Base-by-base conservation (phyloP, 179 eudicot genomes). In the Sideroxylon spinosum region DNA sequence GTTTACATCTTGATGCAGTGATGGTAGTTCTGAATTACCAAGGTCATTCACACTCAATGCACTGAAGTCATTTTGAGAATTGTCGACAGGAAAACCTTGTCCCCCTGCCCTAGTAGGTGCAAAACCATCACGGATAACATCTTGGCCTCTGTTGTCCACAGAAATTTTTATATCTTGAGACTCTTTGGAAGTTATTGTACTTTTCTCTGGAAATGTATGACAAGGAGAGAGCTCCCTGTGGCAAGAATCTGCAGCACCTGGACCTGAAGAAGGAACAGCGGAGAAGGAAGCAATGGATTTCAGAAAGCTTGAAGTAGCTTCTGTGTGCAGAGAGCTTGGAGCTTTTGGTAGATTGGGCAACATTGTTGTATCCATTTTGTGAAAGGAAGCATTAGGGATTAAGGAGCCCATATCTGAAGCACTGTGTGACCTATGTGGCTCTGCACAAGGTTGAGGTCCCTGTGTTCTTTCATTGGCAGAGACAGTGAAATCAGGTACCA, bases 401-500 rank as follows among this genome's bases (percentile, higher is more conserved):
- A 65, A 56, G 29, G 81, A 52, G 28, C 65, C 50, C 29, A 61
- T 76, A 61, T 78, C 82, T 68, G 83, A 71, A 72, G 84, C 61
- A 65, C 86, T 81, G 75, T 78, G 85, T 64, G 82, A 61, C 22
- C 81, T 71, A 50, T 75, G 82, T 71, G 90, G 82, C 63, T 86
- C 89, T 62, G 61, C 81, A 63, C 50, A 81, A 32, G 86, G 73
- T 78, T 84, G 86, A 77, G 81, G 83, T 71, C 78, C 83, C 52
- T 63, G 81, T 68, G 84, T 68, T 79, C 85, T 91, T 16, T 85
- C 92, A 76, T 71, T 72, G 76, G 78, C 74, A 79, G 91, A 84
- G 82, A 80, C 77, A 23, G 82, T 77, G 66, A 89, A 84, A 68
- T 90, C 91, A 49, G 97, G 92, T 50, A 96, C 85, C 59, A 83